A percentile compares a stretch with the other conserved stretches of the same genome.
These are phyloP conservation scores for Nasturtium officinale DNA, from an alignment of 345 rosid species.

Conservation along the genomic window DNA sequence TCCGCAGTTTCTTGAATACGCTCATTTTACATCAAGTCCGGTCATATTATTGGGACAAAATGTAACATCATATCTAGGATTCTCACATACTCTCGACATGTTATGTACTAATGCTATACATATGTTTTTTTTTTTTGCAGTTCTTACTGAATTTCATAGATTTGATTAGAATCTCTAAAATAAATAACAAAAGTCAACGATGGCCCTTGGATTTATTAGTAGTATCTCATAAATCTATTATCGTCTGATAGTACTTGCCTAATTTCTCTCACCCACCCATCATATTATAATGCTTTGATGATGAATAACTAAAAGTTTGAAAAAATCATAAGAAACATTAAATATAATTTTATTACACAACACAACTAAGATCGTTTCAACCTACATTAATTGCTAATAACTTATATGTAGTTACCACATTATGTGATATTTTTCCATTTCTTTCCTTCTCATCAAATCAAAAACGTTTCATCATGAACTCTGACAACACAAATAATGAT, in stretches of 20 bases:
- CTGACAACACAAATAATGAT: slow-evolving; percentile 1
- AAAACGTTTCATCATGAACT: slow-evolving; percentile 28
- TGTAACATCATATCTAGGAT: neutral
- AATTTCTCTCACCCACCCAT: neutral
- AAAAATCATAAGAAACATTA: neutral
- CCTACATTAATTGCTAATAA: neutral
- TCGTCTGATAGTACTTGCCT: neutral
- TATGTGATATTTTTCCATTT: slow-evolving; percentile 2
- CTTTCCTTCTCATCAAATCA: neutral
- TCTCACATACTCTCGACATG: slow-evolving; percentile 21
- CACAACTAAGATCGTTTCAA: neutral
- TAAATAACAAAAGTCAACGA: slow-evolving; percentile 26
- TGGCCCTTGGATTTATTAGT: slow-evolving; percentile 2
- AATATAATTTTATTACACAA: slow-evolving; percentile 2
- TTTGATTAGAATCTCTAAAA: neutral
- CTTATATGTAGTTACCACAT: slow-evolving; percentile 13
- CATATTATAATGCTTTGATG: slow-evolving; percentile 9
- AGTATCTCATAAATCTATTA: neutral
- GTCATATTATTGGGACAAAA: slow-evolving; percentile 14
- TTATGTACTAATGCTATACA: neutral
- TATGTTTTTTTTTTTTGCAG: too few species aligned
- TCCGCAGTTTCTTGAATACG: slow-evolving; percentile 19
- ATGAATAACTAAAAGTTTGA: neutral
- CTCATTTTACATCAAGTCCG: neutral
- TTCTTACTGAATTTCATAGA: neutral